phyloP scores from a whole-genome alignment of 148 eudicot genomes.

The Vaccinium darrowii region DNA sequence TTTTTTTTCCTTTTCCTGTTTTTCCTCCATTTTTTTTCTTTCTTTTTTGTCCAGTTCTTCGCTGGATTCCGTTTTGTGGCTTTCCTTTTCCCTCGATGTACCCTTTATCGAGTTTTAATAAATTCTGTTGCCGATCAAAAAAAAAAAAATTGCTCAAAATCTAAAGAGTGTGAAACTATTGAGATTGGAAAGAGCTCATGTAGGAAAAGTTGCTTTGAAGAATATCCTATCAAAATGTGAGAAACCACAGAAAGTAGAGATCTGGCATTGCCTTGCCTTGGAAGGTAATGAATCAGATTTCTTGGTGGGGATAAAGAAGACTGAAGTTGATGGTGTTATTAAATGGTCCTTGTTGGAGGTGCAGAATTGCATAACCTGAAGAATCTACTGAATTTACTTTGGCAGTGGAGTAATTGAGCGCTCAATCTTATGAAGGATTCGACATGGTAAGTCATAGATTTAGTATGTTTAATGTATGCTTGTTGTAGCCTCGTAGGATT shows the following conservation, averaged over 20 bases:
- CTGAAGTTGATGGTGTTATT: background rate
- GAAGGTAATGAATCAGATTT: background rate
- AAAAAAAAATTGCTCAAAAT: too few species aligned
- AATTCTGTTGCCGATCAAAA: too few species aligned
- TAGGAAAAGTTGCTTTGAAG: background rate
- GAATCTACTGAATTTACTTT: background rate
- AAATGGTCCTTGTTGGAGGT: background rate
- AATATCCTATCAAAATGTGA: background rate
- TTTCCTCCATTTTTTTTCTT: too few species aligned
- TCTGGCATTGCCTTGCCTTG: background rate
- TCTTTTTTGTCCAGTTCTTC: too few species aligned
- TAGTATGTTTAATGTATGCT: background rate
- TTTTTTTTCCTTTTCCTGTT: too few species aligned
- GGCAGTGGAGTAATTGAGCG: background rate
- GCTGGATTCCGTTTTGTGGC: too few species aligned
- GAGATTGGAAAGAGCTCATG: background rate
- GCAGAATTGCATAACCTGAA: background rate
- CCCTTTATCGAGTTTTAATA: too few species aligned
- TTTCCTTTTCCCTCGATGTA: too few species aligned
- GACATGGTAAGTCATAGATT: background rate
- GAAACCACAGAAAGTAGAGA: background rate
- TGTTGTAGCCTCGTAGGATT: background rate
- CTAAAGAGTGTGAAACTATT: background rate
- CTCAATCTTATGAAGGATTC: background rate
- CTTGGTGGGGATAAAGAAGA: background rate